These are phyloP conservation scores for Lepidium africanum DNA, from an alignment of 345 rosid genomes.

Conservation along the genomic window DNA sequence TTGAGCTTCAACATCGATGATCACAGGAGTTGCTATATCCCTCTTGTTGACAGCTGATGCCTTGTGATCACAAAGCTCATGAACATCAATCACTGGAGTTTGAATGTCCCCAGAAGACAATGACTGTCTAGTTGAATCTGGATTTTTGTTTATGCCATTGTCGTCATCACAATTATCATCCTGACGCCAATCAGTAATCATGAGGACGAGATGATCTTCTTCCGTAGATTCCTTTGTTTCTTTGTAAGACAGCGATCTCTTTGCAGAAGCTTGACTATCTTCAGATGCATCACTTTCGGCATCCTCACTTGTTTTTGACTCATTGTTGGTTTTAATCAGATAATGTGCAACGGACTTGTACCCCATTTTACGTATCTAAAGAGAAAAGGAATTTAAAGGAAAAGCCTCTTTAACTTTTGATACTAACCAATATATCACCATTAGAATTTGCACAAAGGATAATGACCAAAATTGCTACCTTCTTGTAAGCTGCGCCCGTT, in stretches of 20 bases:
- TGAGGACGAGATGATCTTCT: slow-evolving; percentile 2
- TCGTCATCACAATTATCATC: slow-evolving; percentile 10
- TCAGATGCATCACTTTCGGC: slow-evolving; percentile 16
- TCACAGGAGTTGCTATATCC: slow-evolving; percentile 15
- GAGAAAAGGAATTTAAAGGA: neutral
- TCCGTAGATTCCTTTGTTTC: slow-evolving; percentile 19
- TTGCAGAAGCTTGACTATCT: slow-evolving; percentile 43
- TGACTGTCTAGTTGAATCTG: slow-evolving; percentile 5
- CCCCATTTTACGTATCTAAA: slow-evolving; percentile 57
- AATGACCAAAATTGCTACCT: slow-evolving; percentile 33
- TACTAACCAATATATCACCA: neutral
- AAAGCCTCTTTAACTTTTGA: slow-evolving; percentile 1
- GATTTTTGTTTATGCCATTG: neutral
- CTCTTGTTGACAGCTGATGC: slow-evolving; percentile 2
- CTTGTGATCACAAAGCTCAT: neutral
- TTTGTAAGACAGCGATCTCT: slow-evolving; percentile 51
- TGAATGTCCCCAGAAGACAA: slow-evolving; percentile 16
- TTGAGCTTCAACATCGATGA: neutral
- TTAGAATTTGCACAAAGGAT: neutral
- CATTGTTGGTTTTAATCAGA: slow-evolving; percentile 54
- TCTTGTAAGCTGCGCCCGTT: slow-evolving; percentile 61
- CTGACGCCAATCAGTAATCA: slow-evolving; percentile 8
- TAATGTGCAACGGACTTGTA: slow-evolving; percentile 95
- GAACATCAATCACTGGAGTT: slow-evolving; percentile 3
- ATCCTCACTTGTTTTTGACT: slow-evolving; percentile 28